Percentiles rank a stretch among this genome's conserved stretches.
phyloP scores from a whole-genome alignment of 1,284 basidiomycete genomes.

The Trichosporon faecale region DNA sequence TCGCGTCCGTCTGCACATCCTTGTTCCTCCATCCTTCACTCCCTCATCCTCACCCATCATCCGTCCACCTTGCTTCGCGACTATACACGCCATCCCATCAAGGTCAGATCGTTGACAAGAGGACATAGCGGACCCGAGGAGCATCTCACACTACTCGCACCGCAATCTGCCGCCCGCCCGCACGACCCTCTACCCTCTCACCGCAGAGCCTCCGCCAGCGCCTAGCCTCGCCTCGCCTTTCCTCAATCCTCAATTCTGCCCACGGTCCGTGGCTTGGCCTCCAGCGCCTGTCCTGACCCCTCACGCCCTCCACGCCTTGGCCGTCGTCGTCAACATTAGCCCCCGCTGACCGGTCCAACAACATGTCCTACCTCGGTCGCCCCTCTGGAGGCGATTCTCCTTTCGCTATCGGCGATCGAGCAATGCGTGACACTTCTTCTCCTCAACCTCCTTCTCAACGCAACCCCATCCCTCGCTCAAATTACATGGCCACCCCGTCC shows the following conservation, averaged over 20 bases:
- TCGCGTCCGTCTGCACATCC: background rate
- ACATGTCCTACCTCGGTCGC: conserved; percentile 44
- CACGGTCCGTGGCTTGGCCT: background rate
- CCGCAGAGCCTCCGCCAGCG: background rate
- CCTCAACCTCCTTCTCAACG: conserved; percentile 44
- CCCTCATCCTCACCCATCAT: background rate
- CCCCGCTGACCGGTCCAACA: background rate
- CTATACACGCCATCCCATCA: background rate
- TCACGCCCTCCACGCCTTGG: background rate
- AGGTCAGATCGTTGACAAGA: background rate
- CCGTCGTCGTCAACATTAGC: conserved; percentile 5
- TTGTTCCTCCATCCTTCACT: background rate
- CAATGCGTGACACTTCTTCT: conserved; percentile 44
- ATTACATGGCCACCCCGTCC: conserved; percentile 35
- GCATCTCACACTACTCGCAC: background rate
- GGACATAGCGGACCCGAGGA: background rate
- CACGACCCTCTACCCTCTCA: too few species aligned
- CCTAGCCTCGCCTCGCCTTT: background rate
- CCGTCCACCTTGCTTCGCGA: background rate
- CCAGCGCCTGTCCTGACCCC: background rate
- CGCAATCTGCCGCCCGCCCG: background rate
- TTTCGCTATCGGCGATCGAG: conserved; percentile 51
- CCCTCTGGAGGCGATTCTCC: conserved; percentile 50
- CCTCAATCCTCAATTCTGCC: background rate
- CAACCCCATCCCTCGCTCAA: conserved; percentile 38